Percentiles rank a stretch among this genome's conserved stretches.
Conservation (phyloP, 768 basidiomycete genomes). For the Gelatoporia subvermispora region DNA sequence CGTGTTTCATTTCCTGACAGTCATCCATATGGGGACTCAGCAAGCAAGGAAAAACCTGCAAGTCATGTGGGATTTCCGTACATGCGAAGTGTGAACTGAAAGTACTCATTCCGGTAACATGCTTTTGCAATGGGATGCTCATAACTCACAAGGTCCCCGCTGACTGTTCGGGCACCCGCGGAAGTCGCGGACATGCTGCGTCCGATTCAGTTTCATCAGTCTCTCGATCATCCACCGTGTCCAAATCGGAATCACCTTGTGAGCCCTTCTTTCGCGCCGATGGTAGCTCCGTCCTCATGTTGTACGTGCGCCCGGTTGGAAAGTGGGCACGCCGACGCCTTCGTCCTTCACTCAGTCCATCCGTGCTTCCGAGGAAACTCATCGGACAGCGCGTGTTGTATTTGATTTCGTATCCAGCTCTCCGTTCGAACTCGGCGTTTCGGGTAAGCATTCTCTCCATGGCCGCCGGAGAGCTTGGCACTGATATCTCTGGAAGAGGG, state of each 20-base stretch:
- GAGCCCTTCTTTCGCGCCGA: slow-evolving; percentile 3
- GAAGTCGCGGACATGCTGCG: slow-evolving; percentile 13
- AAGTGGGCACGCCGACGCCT: slow-evolving; percentile 35
- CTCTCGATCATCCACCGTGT: slow-evolving; percentile 29
- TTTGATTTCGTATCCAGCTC: slow-evolving; percentile 76
- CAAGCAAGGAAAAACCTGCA: slow-evolving; percentile 85
- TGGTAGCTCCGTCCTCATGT: neutral
- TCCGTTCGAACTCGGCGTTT: slow-evolving; percentile 68
- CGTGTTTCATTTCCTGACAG: slow-evolving; percentile 28
- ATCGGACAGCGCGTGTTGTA: slow-evolving; percentile 54
- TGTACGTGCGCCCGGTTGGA: neutral
- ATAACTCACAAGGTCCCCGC: slow-evolving; percentile 51
- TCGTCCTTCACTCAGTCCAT: slow-evolving; percentile 51
- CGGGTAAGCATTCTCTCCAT: slow-evolving; percentile 38
- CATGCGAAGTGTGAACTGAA: slow-evolving; percentile 86
- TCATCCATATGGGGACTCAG: slow-evolving; percentile 83
- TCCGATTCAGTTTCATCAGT: slow-evolving; percentile 11
- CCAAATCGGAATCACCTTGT: slow-evolving; percentile 25
- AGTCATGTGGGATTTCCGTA: slow-evolving; percentile 69
- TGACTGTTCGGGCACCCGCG: slow-evolving; percentile 44
- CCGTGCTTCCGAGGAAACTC: slow-evolving; percentile 37
- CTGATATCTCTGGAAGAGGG: slow-evolving; percentile 44
- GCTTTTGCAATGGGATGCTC: slow-evolving; percentile 3
- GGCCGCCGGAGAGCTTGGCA: neutral
- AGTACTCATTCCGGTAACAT: slow-evolving; percentile 35